Conservation (phyloP, 1,284 basidiomycete genomes). For the Cryptococcus jaspeensis region DNA sequence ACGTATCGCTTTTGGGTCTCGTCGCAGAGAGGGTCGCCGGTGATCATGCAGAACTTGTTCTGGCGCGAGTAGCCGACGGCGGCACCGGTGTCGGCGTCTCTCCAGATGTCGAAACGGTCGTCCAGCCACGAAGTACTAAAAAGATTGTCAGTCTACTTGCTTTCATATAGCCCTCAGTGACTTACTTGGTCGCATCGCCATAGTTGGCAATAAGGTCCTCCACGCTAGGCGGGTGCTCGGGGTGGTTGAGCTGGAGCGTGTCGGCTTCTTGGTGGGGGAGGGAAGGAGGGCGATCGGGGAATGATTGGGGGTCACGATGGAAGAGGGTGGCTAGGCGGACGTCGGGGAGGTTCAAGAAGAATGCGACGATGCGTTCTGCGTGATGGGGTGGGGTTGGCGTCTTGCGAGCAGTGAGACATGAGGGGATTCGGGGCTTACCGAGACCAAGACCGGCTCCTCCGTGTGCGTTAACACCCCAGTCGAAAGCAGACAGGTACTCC, state of each 20-base stretch:
- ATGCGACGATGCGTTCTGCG: constrained; percentile 54
- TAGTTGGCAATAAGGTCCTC: constrained; percentile 58
- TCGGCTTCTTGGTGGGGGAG: constrained; percentile 29
- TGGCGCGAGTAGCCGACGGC: constrained; percentile 55
- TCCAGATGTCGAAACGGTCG: constrained; percentile 60
- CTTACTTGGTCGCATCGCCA: constrained; percentile 60
- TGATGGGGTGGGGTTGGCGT: too few species aligned
- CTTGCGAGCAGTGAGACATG: too few species aligned
- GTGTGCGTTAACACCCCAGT: constrained; percentile 55
- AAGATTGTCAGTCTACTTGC: too few species aligned
- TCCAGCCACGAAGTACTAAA: constrained; percentile 60
- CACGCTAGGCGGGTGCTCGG: constrained; percentile 28
- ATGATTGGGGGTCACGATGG: constrained; percentile 49
- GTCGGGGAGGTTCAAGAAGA: constrained; percentile 53
- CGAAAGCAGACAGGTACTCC: constrained; percentile 55
- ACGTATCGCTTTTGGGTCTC: constrained; percentile 53
- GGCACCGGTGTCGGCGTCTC: constrained; percentile 55
- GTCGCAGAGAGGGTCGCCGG: constrained; percentile 59
- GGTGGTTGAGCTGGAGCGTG: constrained; percentile 10
- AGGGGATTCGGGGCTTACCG: too few species aligned
- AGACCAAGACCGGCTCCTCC: constrained; percentile 55
- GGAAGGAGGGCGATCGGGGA: constrained; percentile 23
- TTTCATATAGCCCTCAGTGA: too few species aligned
- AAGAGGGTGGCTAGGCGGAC: constrained; percentile 55
- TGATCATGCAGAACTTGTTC: constrained; percentile 52